Base-by-base conservation (phyloP, 495 filamentous ascomycete genomes). In the Aspergillus incahuasiensis region DNA sequence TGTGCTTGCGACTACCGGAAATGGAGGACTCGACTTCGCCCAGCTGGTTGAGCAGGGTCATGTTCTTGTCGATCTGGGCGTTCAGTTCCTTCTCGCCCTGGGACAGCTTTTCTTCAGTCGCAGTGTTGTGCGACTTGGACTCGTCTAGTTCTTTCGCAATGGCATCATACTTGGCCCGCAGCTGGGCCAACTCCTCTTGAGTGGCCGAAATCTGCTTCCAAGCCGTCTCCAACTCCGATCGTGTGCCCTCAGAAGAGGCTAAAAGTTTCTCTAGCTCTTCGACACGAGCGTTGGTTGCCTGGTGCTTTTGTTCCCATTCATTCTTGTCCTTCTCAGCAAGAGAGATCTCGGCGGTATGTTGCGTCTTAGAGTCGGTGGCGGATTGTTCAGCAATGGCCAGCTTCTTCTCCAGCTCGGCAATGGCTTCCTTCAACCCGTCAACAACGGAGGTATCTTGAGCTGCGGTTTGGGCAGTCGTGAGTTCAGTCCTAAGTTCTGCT, bases 51-150 rank as follows among this genome's bases (percentile, higher is more conserved):
- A 78, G 63, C 32, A 78, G 68, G 19, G 68, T 66, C 74, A 78
- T 75, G 70, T 78, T 78, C 68, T 75, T 76, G 59, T 75, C 74
- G 42, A 79, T 76, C 56, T 79, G 74, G 24, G 70, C 68, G 44
- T 73, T 74, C 39, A 76, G 41, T 40, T 74, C 63, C 45, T 63
- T 69, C 52, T 77, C 70, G 22, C 70, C 71, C 38, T 69, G 57
- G 9, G 58, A 55, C 16, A 75, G 63, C 42, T 68, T 69, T 38
- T 74, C 71, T 32, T 73, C 68, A 49, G 76, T 62, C 4, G 62
- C 58, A 55, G 65, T 62, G 58, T 67, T 71, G 35, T 67, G 60
- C 34, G 58, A 58, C 15, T 60, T 62, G n/a, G 60, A 53, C 25
- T 70, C 64, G 38, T 74, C 72, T 8, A 76, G 60, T 43, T 74